Evolutionary conservation across 2,329 filamentous ascomycete genomes (phyloP), one percentile per base, ranked within the genome.

Genomic region (Ciborinia camelliae): DNA sequence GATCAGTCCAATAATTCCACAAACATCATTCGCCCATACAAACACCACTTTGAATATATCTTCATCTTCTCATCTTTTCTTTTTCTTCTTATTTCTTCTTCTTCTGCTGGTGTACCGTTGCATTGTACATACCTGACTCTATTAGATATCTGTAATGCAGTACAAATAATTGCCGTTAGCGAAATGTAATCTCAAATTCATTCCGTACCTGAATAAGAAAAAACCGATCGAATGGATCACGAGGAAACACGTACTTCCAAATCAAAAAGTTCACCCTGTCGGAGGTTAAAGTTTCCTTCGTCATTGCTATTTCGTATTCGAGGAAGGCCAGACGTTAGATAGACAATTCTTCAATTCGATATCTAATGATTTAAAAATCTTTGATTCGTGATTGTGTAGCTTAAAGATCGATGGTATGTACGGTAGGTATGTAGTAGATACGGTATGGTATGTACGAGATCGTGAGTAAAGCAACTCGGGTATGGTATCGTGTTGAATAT

Each of bases 221-320:
- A 20, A 23, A 35, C 66, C 64, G 65, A 70, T 64, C 53, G 61
- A 63, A 70, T 66, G 69, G 71, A 73, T 72, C 70, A 74, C 68
- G 70, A 70, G 69, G 66, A 70, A 70, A 72, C 68, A 75, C 86
- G 77, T 81, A 89, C 86, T 85, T 87, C 86, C 86, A 89, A 76
- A 89, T 82, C 76, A 89, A 82, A 81, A 85, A 88, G 80, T 88
- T 89, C 81, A 88, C 80, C 80, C 84, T 82, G 77, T 88, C 82
- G 70, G 84, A 87, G 81, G 87, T 83, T 73, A 89, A 81, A 41
- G 66, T 64, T 70, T 76, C 75, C 69, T 76, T 75, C 23, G 73
- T 66, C 73, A 76, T 75, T 51, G 66, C 32, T 30, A 51, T n/a
- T 51, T 61, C 26, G 58, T 15, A 39, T 23, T 57, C 18, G 53